These are phyloP conservation scores for Lecanicillium sp. DNA, from an alignment of 2,329 filamentous ascomycete species.

Conservation along the genomic window DNA sequence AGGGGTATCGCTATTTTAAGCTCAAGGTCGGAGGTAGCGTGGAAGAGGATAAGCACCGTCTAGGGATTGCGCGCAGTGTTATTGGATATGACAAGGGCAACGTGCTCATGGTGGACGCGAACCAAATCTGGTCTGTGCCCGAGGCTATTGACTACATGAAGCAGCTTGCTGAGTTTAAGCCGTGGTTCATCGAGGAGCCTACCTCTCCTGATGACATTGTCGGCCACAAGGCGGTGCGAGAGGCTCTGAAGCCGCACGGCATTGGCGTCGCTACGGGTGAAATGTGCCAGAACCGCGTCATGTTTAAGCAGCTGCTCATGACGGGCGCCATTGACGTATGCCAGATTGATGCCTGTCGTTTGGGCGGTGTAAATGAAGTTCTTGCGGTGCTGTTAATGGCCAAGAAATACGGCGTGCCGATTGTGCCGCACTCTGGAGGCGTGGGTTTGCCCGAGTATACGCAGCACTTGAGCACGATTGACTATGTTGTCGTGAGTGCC, in stretches of 20 bases:
- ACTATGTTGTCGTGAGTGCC: slow-evolving; percentile 80
- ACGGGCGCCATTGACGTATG: slow-evolving; percentile 77
- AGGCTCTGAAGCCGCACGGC: slow-evolving; percentile 64
- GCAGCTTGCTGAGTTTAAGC: slow-evolving; percentile 71
- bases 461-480: slow-evolving; percentile 84
- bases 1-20: slow-evolving; percentile 83
- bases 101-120: slow-evolving; percentile 86
- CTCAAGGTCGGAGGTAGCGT: slow-evolving; percentile 75
- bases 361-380: slow-evolving; percentile 87
- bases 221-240: slow-evolving; percentile 76
- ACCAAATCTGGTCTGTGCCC: slow-evolving; percentile 86
- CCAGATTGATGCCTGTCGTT: slow-evolving; percentile 82
- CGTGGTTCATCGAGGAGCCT: slow-evolving; percentile 93
- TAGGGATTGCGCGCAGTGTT: slow-evolving; percentile 67
- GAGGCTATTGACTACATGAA: slow-evolving; percentile 86
- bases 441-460: slow-evolving; percentile 92
- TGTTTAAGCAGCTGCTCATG: slow-evolving; percentile 86
- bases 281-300: slow-evolving; percentile 91
- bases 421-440: slow-evolving; percentile 83
- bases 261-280: slow-evolving; percentile 88
- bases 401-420: slow-evolving; percentile 67
- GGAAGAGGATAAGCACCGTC: slow-evolving; percentile 60
- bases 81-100: slow-evolving; percentile 63
- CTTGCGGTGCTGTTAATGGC: slow-evolving; percentile 85
- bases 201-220: slow-evolving; percentile 85